Evolutionary conservation across 441 rosid genomes (phyloP).

Genomic region (Populus trichocarpa): DNA sequence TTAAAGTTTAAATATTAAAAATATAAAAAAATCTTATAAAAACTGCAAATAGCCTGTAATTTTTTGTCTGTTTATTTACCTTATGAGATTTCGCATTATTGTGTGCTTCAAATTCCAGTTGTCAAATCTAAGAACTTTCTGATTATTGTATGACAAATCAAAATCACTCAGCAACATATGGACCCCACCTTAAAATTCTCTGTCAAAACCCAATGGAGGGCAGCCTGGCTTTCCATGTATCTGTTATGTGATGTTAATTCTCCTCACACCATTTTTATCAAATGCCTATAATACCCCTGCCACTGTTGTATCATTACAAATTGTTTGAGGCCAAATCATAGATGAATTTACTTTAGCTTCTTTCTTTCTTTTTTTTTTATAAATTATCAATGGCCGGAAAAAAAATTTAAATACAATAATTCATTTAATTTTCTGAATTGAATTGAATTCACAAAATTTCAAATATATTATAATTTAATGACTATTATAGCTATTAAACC

Average conservation of each 20-base stretch:
- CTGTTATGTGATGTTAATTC: background rate
- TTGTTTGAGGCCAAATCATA: background rate
- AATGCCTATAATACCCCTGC: constrained; percentile 32
- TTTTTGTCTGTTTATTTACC: background rate
- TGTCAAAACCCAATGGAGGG: constrained; percentile 23
- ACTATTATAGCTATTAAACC: too few relatives aligned
- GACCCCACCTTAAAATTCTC: constrained; percentile 25
- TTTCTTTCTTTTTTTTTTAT: too few relatives aligned
- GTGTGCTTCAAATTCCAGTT: constrained; percentile 23
- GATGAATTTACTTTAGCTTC: too few relatives aligned
- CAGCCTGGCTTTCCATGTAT: constrained; percentile 37
- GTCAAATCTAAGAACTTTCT: constrained; percentile 32
- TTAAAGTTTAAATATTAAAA: too few relatives aligned
- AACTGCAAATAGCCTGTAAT: too few relatives aligned
- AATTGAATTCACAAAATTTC: too few relatives aligned
- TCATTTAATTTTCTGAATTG: too few relatives aligned
- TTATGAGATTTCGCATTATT: background rate
- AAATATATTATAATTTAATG: too few relatives aligned
- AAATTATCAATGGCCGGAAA: too few relatives aligned
- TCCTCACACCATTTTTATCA: background rate
- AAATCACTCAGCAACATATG: constrained; percentile 5
- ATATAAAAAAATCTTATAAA: background rate
- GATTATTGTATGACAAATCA: constrained; percentile 21
- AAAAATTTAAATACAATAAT: too few relatives aligned
- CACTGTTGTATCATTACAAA: background rate